phyloP scores from a whole-genome alignment of 1,284 basidiomycete genomes.

The Cryptococcus sp. region DNA sequence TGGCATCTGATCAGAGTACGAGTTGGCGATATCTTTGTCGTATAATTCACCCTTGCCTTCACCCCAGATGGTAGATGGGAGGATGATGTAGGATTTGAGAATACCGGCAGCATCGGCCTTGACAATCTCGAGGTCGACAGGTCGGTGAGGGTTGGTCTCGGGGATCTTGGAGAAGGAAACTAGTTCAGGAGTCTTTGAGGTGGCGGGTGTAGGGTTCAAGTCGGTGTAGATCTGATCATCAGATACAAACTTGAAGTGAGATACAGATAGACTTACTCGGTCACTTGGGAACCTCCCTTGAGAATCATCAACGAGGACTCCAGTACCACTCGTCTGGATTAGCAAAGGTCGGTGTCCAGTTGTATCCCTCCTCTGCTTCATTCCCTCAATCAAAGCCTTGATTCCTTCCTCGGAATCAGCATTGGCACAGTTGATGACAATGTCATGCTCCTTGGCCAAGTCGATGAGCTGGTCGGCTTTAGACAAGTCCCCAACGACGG shows the following conservation, averaged over 20 bases:
- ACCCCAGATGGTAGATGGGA: constrained; percentile 49
- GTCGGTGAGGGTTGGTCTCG: constrained; percentile 27
- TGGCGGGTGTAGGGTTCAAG: constrained; percentile 21
- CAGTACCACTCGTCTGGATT: constrained; percentile 48
- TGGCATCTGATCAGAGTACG: constrained; percentile 39
- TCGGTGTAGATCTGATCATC: constrained; percentile 34
- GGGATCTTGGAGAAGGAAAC: constrained; percentile 34
- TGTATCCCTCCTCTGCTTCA: constrained; percentile 37
- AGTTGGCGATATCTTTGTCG: constrained; percentile 37
- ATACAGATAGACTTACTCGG: constrained; percentile 10
- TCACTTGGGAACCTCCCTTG: constrained; percentile 25
- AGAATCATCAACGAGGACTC: constrained; percentile 38
- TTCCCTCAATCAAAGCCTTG: constrained; percentile 40
- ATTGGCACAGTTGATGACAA: constrained; percentile 43
- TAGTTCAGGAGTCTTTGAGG: constrained; percentile 29
- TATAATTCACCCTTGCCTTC: constrained; percentile 32
- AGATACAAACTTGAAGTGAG: background rate
- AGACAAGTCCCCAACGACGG: constrained; percentile 30
- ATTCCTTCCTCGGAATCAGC: constrained; percentile 39
- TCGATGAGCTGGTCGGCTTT: constrained; percentile 32
- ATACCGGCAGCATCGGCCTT: constrained; percentile 37
- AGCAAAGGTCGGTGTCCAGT: constrained; percentile 37
- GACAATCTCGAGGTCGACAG: constrained; percentile 40
- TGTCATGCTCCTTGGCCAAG: constrained; percentile 35
- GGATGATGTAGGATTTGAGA: constrained; percentile 44